phyloP scores from a whole-genome alignment of 225 moss, liverwort and hornwort genomes.

The Neckera pumila region DNA sequence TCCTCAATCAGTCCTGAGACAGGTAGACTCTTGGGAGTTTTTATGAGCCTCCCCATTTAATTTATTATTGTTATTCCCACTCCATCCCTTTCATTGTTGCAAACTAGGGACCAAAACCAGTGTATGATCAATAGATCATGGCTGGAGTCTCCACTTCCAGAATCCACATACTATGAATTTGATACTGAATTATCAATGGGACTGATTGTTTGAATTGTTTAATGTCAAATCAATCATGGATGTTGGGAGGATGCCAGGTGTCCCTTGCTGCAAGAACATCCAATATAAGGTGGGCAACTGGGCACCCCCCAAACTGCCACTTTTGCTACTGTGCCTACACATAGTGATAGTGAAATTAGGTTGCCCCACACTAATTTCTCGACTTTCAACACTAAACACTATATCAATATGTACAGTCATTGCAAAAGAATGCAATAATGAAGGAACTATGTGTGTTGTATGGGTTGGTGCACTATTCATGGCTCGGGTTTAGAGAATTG shows the following conservation, averaged over 20 bases:
- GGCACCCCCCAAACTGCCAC: rapidly evolving
- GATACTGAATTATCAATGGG: background rate
- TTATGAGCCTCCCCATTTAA: background rate
- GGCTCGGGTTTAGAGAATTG: too few relatives aligned
- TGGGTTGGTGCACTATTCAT: too few relatives aligned
- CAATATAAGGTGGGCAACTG: too few relatives aligned
- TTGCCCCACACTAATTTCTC: background rate
- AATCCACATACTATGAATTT: background rate
- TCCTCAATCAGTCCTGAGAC: background rate
- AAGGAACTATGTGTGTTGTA: too few relatives aligned
- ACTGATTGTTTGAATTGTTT: background rate
- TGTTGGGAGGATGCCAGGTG: background rate
- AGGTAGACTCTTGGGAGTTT: background rate
- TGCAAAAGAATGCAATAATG: too few relatives aligned
- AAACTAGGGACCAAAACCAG: background rate
- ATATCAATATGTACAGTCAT: too few relatives aligned
- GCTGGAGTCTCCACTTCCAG: background rate
- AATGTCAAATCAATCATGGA: background rate
- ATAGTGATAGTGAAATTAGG: background rate
- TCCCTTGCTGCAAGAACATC: background rate
- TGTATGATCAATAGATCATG: background rate
- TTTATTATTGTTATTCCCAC: background rate
- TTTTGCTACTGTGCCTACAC: background rate
- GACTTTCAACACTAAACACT: too few relatives aligned
- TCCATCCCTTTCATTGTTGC: background rate